These are phyloP conservation scores for Pilobolus umbonatus DNA, from an alignment of 192 early-diverging fungal species.

Conservation along the genomic window DNA sequence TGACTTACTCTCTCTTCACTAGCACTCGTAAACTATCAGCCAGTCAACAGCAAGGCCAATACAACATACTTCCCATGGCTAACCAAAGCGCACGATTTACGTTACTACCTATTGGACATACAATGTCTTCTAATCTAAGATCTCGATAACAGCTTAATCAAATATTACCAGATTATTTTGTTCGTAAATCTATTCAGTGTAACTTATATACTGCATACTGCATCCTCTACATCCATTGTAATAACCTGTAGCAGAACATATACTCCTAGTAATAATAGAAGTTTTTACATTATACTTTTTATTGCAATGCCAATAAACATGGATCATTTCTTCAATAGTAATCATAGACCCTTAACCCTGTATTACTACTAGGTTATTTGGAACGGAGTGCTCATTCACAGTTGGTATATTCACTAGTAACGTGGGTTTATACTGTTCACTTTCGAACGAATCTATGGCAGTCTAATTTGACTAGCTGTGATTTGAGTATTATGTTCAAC, in stretches of 20 bases:
- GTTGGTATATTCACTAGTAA: too few relatives aligned
- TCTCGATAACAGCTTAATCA: not conserved
- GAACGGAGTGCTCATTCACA: too few relatives aligned
- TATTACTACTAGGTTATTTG: too few relatives aligned
- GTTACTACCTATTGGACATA: conserved; percentile 52
- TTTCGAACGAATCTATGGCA: too few relatives aligned
- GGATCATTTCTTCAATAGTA: too few relatives aligned
- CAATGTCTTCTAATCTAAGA: conserved; percentile 3
- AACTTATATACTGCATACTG: too few relatives aligned
- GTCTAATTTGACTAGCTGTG: too few relatives aligned
- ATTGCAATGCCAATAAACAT: not conserved
- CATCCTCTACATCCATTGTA: too few relatives aligned
- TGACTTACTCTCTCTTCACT: not conserved
- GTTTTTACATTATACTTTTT: not conserved
- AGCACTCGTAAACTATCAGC: conserved; percentile 12
- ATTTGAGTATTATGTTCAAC: too few relatives aligned
- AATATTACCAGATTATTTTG: not conserved
- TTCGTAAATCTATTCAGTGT: too few relatives aligned
- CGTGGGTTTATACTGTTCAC: too few relatives aligned
- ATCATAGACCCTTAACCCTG: too few relatives aligned
- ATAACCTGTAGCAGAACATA: not conserved
- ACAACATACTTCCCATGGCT: conserved; percentile 53
- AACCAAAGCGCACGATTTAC: conserved; percentile 50
- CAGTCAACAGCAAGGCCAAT: conserved; percentile 37
- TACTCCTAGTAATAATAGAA: not conserved